A percentile compares a stretch with the other conserved stretches of the same genome.
phyloP scores from a whole-genome alignment of 345 rosid species.

The Crucihimalaya himalaica region DNA sequence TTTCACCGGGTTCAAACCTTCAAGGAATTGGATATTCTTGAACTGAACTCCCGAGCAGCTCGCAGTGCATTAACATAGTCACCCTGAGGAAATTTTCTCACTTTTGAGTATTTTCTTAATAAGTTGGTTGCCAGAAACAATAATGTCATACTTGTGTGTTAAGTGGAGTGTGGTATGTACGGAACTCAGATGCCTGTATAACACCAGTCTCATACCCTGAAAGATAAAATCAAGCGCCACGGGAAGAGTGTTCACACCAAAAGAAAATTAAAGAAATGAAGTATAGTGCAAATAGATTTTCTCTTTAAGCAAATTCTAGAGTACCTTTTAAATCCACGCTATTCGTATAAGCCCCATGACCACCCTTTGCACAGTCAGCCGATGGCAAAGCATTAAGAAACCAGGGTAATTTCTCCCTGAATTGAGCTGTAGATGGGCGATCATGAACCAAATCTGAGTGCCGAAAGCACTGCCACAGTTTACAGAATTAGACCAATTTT shows the following conservation, averaged over 20 bases:
- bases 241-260: constrained; percentile 49
- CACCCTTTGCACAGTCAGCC: constrained; percentile 99
- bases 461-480: constrained; percentile 75
- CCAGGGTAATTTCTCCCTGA: constrained; percentile 89
- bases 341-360: constrained; percentile 91
- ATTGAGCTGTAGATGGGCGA: constrained; percentile 79
- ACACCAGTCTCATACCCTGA: constrained; percentile 82
- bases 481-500: constrained; percentile 35
- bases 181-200: constrained; percentile 86
- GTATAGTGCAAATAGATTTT: constrained; percentile 9
- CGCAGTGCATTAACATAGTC: constrained; percentile 80
- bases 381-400: constrained; percentile 92
- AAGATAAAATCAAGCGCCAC: constrained; percentile 27
- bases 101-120: constrained; percentile 4
- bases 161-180: constrained; percentile 92
- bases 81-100: constrained; percentile 49
- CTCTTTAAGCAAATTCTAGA: constrained; percentile 13
- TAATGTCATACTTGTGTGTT: constrained; percentile 65
- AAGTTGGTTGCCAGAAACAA: constrained; percentile 20
- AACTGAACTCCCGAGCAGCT: constrained; percentile 88
- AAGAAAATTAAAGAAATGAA: constrained; percentile 24
- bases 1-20: constrained; percentile 51
- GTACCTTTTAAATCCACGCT: constrained; percentile 80
- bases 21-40: constrained; percentile 68
- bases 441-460: constrained; percentile 71